Evolutionary conservation across 2,329 filamentous ascomycete genomes (phyloP).

Genomic region (Alternaria gansuensis): DNA sequence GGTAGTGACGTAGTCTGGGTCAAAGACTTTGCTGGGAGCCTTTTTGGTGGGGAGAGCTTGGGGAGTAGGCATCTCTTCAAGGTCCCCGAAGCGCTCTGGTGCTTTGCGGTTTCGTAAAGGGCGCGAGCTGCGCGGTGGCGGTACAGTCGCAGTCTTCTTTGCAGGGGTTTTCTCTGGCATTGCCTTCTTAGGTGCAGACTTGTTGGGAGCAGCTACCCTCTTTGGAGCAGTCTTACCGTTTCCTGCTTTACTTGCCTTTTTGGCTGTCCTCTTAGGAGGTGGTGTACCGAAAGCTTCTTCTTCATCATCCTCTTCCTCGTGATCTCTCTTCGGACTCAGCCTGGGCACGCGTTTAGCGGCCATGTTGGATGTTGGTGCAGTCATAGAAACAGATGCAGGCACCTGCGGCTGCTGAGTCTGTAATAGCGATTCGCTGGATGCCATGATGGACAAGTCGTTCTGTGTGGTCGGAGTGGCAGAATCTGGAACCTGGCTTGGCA

Average conservation of each 20-base stretch:
- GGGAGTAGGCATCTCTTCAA: conserved; percentile 18
- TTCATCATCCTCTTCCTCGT: conserved; percentile 10
- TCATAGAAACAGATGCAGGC: background rate
- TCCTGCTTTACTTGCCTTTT: conserved; percentile 9
- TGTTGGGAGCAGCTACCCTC: conserved; percentile 13
- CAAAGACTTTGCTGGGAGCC: conserved; percentile 35
- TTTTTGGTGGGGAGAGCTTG: conserved; percentile 24
- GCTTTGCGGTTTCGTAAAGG: conserved; percentile 42
- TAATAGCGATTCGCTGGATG: background rate
- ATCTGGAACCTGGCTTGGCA: conserved; percentile 1
- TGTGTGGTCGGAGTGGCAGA: background rate
- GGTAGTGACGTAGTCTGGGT: conserved; percentile 45
- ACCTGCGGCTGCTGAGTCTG: conserved; percentile 6
- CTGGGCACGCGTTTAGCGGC: background rate
- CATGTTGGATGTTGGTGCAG: conserved; percentile 10
- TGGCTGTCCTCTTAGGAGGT: conserved; percentile 16
- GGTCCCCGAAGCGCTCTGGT: conserved; percentile 35
- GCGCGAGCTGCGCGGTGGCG: conserved; percentile 27
- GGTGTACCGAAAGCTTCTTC: conserved; percentile 11
- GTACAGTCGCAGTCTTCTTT: conserved; percentile 17
- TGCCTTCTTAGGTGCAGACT: conserved; percentile 15
- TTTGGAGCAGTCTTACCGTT: conserved; percentile 3
- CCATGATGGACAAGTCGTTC: background rate
- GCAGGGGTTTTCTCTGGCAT: conserved; percentile 15
- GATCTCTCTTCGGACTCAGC: conserved; percentile 22